Evolutionary conservation across 2,329 filamentous ascomycete species (phyloP), one percentile per base, ranked within the genome.

Genomic region (Acephala macrosclerotiorum): DNA sequence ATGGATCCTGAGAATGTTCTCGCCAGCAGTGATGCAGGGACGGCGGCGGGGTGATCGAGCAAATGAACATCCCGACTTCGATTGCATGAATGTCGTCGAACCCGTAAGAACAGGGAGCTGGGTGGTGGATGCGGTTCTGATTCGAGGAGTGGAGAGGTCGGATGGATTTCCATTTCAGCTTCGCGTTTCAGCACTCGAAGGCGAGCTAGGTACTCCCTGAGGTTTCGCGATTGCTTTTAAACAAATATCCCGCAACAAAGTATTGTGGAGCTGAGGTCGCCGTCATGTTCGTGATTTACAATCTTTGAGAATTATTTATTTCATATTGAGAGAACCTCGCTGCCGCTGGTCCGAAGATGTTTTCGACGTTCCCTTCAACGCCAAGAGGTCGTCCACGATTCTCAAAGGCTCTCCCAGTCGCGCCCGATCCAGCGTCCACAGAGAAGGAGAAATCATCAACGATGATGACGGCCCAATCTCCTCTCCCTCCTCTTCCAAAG

Each of bases 401-500:
- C 60, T 74, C 73, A 1, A 76, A 75, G 66, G 67, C 64, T 7
- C 59, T 75, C 36, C 74, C 73, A 42, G 45, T 58, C 42, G 63
- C 64, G 40, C 68, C 72, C 49, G 61, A 63, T 20, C 26, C 42
- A 42, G 45, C 29, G 4, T 33, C 63, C 3, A 20, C 63, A 22
- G 20, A 59, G 26, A 59, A 11, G 25, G 56, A 61, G 16, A 42
- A 42, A 58, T 61, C 65, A 2, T 58, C 67, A 42, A 38, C 59
- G 25, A 60, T 53, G 33, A 64, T 57, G 35, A 59, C 64, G 18
- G 67, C 60, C 12, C 55, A 61, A 26, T 72, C 70, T 29, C 64
- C 72, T 63, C 66, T 72, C 22, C 71, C 73, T 63, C 65, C 71
- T 16, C 58, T 71, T 11, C 68, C 71, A 20, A 69, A 68, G 47